A percentile compares a stretch with the other conserved stretches of the same genome.
Evolutionary conservation across 2,329 filamentous ascomycete species (phyloP).

Genomic region (Gnomoniopsis sp.): DNA sequence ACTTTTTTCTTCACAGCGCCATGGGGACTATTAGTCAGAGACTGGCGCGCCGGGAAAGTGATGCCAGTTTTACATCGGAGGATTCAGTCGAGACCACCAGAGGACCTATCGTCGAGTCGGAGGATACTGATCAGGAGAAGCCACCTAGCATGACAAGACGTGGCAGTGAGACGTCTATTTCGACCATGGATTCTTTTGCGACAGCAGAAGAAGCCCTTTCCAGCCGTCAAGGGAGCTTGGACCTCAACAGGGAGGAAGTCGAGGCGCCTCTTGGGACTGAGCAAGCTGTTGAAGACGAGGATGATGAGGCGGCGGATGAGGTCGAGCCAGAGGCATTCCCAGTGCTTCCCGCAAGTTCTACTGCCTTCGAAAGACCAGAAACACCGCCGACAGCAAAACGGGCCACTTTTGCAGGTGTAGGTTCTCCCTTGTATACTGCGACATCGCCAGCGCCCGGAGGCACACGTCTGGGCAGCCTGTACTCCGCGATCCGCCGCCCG

Average conservation of each 20-base stretch:
- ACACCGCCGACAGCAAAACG: constrained; percentile 30
- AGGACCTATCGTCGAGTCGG: constrained; percentile 34
- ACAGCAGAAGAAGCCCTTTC: constrained; percentile 51
- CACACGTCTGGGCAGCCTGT: constrained; percentile 22
- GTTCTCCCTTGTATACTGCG: background rate
- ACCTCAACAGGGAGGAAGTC: constrained; percentile 23
- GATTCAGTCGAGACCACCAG: constrained; percentile 61
- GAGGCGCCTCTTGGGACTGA: constrained; percentile 10
- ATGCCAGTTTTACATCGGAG: constrained; percentile 54
- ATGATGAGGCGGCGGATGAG: background rate
- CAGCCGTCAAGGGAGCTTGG: constrained; percentile 30
- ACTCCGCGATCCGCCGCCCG: constrained; percentile 40
- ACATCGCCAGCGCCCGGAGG: constrained; percentile 21
- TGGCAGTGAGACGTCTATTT: constrained; percentile 46
- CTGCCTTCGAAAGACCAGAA: constrained; percentile 19
- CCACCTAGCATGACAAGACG: constrained; percentile 27
- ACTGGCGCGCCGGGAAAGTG: constrained; percentile 43
- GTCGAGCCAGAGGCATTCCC: constrained; percentile 20
- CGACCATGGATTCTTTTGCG: constrained; percentile 52
- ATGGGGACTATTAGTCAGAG: constrained; percentile 70
- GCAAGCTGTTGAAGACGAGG: background rate
- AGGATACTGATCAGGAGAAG: background rate
- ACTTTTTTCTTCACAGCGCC: constrained; percentile 91
- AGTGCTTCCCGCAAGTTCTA: constrained; percentile 16
- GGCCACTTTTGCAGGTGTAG: constrained; percentile 18